Base-by-base conservation (phyloP, 2,329 filamentous ascomycete species). In the Pseudogymnoascus sp. region DNA sequence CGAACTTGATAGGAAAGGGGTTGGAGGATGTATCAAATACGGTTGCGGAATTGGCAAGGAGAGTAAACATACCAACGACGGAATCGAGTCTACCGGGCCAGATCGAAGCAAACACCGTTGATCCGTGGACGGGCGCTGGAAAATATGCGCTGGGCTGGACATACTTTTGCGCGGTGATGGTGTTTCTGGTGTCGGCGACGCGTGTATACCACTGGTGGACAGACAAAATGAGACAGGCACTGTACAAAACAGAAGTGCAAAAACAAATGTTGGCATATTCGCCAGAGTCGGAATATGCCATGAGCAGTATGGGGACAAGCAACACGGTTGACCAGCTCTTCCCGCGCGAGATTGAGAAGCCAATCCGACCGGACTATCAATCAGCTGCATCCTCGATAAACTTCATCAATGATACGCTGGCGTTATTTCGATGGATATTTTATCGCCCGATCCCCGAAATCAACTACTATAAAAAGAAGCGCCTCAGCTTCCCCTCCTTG, bases 61-160 rank as follows among this genome's bases (percentile, higher is more conserved):
- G 84, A 64, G 85, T 88, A 70, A 70, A 78, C 58, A 86, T 88
- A 64, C 83, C 84, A 2, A 75, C 85, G 61, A 85, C 81, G 19
- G 73, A 83, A 2, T 81, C 80, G 31, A 87, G 83, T 65, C 83
- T 84, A 1, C 78, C 84, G 0, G 85, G 85, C 12, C 76, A 87
- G 33, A 75, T 87, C 45, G 82, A 87, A 73, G 85, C 85, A 19
- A 74, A 85, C 66, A 83, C 80, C 1, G 77, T 87, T 63, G 92
- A 97, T 73, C 91, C 92, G 23, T 97, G 90, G 88, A 82, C 74
- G 26, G 78, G 91, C 71, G 87, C 92, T 21, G 90, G 88, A 49
- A 95, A 96, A 77, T 96, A 97, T 76, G 91, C 83, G 2, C 77
- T 91, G 60, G 91, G 88, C 63, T 96, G 91, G 86, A 91, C 93